Evolutionary conservation across 1,139 yeast genomes (phyloP).

Genomic region (Diutina scorzettiae): DNA sequence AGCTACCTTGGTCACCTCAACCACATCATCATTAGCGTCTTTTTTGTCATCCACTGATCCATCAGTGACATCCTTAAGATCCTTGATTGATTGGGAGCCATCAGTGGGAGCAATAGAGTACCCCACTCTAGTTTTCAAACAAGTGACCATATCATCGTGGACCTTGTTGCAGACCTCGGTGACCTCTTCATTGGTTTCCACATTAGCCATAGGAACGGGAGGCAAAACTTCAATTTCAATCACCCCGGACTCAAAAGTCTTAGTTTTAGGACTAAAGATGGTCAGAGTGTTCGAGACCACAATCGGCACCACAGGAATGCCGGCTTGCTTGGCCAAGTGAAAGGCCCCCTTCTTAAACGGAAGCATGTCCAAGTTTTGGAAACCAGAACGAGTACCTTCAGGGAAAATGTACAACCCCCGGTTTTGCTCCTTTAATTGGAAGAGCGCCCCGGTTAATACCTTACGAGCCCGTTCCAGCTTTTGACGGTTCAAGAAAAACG

Average conservation of each 20-base stretch:
- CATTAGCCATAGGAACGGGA: slow-evolving; percentile 47
- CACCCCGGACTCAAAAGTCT: slow-evolving; percentile 49
- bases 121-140: not conserved
- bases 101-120: not conserved
- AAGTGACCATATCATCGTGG: slow-evolving; percentile 22
- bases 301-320: slow-evolving; percentile 77
- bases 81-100: no score
- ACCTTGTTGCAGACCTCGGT: slow-evolving; percentile 31
- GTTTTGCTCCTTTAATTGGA: slow-evolving; percentile 42
- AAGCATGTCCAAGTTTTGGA: slow-evolving; percentile 52
- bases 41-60: no score
- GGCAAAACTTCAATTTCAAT: slow-evolving; percentile 55
- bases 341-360: slow-evolving; percentile 97
- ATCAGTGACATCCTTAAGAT: no score
- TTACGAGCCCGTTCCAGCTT: slow-evolving; percentile 64
- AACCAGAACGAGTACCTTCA: slow-evolving; percentile 88
- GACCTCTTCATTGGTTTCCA: slow-evolving; percentile 48
- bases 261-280: slow-evolving; percentile 47
- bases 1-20: not conserved
- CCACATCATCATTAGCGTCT: not conserved
- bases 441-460: slow-evolving; percentile 61
- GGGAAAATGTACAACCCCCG: slow-evolving; percentile 82
- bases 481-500: slow-evolving; percentile 83
- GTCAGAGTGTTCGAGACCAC: slow-evolving; percentile 79
- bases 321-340: slow-evolving; percentile 90